Evolutionary conservation across 495 filamentous ascomycete species (phyloP), one percentile per base, ranked within the genome.

Genomic region (Penicillium samsonianum): DNA sequence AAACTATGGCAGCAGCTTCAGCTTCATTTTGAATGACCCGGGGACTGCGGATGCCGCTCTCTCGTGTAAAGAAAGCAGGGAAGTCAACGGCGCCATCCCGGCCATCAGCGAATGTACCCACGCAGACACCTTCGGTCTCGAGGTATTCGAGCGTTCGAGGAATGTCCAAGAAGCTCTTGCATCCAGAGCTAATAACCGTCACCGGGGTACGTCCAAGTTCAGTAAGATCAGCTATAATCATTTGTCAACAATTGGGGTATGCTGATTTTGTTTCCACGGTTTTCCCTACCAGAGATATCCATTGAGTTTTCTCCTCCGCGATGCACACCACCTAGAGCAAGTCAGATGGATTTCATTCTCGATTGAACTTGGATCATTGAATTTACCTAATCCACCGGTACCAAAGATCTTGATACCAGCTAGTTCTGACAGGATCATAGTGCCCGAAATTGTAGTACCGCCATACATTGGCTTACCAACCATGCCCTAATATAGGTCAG

Each of bases 141-240:
- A 98, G 82, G 62, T 90, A 96, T 74, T 98, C 94, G 2, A 98
- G 79, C 2, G 94, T 98, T 53, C 88, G 80, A 7, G 89, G 88
- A 57, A 97, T 88, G 65, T 98, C 94, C 10, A 98, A 75, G 69
- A 98, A 98, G 63, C 94, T 91, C 74, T 98, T 98, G 65, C 91
- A 93, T 4, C 94, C 94, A 53, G 88, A 90, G 69, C 87, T 89
- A 26, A 98, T 80, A 9, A 98, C 92, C 25, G 92, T 87, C 41
- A 98, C 86, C 10, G 90, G 82, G 4, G 94, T 98, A 28, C 92
- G 81, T n/a, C 93, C 91, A 30, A 98, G 82, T 74, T 98, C 94
- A 4, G 90, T 96, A 52, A 98, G 78, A 73, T 98, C 94, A 28
- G 94, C 94, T 75, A 46, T 11, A 12, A 28, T 41, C 28, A 52